A percentile compares a stretch with the other conserved stretches of the same genome.
Evolutionary conservation across 495 filamentous ascomycete species (phyloP).

Genomic region (Penicillium ucsense): DNA sequence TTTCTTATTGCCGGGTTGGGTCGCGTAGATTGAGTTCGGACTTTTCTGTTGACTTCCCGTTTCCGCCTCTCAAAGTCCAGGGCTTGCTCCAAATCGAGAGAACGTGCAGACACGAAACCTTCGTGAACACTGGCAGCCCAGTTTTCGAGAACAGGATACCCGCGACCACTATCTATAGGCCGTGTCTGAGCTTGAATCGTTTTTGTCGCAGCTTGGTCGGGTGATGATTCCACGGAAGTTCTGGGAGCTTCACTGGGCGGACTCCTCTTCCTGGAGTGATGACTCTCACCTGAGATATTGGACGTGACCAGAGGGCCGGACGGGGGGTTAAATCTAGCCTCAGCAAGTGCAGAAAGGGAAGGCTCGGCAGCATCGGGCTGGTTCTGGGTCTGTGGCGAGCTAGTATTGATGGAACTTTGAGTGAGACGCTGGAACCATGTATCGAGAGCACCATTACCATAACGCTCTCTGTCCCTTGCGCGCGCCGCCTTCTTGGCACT

Average conservation of each 20-base stretch:
- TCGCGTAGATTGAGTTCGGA: slow-evolving; percentile 11
- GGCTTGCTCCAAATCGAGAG: slow-evolving; percentile 23
- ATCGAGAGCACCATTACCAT: slow-evolving; percentile 32
- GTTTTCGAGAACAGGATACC: slow-evolving; percentile 30
- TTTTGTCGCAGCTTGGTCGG: neutral
- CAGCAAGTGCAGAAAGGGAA: slow-evolving; percentile 15
- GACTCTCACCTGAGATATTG: too few relatives aligned
- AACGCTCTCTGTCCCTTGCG: slow-evolving; percentile 22
- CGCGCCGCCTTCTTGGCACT: slow-evolving; percentile 9
- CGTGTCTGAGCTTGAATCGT: neutral
- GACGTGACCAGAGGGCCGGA: too few relatives aligned
- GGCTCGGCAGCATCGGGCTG: slow-evolving; percentile 4
- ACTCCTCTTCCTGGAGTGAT: too few relatives aligned
- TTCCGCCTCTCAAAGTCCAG: slow-evolving; percentile 37
- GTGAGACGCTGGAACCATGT: slow-evolving; percentile 29
- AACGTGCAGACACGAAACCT: slow-evolving; percentile 5
- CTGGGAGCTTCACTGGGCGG: too few relatives aligned
- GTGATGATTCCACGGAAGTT: too few relatives aligned
- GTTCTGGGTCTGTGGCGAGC: neutral
- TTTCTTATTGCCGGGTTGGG: neutral
- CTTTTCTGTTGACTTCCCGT: slow-evolving; percentile 24
- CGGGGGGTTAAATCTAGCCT: slow-evolving; percentile 12
- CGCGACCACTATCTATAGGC: slow-evolving; percentile 17
- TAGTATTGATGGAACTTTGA: slow-evolving; percentile 7
- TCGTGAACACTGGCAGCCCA: slow-evolving; percentile 30